Evolutionary conservation across 352 stramenopile genomes (phyloP), one percentile per base, ranked within the genome.

Genomic region (Phytophthora quininea): DNA sequence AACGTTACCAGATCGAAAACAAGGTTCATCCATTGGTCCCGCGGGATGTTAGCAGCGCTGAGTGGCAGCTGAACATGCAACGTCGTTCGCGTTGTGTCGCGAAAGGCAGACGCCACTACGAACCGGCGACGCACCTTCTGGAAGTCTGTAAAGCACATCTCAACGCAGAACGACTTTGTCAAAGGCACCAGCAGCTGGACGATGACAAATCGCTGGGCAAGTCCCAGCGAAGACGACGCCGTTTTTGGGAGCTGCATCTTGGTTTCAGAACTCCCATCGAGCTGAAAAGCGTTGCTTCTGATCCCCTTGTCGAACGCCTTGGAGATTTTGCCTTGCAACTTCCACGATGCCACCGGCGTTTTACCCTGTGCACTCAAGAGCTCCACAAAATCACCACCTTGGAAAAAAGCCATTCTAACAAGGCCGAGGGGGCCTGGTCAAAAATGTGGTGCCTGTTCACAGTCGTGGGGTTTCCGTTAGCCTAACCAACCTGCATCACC

Each of bases 251-350:
- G 62, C 54, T 95, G 82, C 79, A 96, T 91, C 54, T 89, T 89
- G 8, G 86, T 95, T 56, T 92, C 86, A 1, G 84, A 73, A 61
- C 71, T 77, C 27, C 89, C 88, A 38, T 93, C 85, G n/a, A 95
- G 79, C 19, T 83, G 66, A 62, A 92, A 95, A 3, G 78, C 74
- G 59, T 96, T 94, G 49, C 78, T 82, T 51, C 86, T 92, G 54
- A 93, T 90, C 0, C 63, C 38, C 54, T 95, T 96, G 52, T 96
- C 88, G 37, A 94, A 97, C 5, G 76, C 77, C 56, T 91, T 92
- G 32, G 76, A 62, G 54, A 95, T 88, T 66, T 95, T 93, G 1
- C 88, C 88, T 38, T 88, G 74, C 9, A 93, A 58, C 49, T 89
- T 91, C 85, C 88, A 94, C 8, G 73, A 70, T 1, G 81, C 71